A percentile compares a stretch with the other conserved stretches of the same genome.
Conservation (phyloP, 2,329 filamentous ascomycete species). For the Colletotrichum orchidophilum region DNA sequence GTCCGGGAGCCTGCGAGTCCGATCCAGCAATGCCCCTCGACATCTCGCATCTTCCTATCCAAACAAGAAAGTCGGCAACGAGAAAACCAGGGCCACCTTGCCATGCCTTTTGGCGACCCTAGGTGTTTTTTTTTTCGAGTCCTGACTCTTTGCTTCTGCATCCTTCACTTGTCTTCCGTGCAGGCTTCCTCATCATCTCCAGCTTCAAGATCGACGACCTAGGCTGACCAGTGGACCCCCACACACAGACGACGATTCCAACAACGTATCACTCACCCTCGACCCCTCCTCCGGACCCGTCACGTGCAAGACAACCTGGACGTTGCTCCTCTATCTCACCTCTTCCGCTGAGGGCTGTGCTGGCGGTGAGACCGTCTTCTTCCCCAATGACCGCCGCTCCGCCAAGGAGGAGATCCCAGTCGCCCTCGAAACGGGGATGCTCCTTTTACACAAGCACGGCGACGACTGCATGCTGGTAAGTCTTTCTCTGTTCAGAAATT, state of each 20-base stretch:
- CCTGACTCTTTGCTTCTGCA: slow-evolving; percentile 10
- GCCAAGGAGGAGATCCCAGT: slow-evolving; percentile 75
- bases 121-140: neutral
- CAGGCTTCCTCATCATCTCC: slow-evolving; percentile 19
- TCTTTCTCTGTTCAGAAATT: slow-evolving; percentile 31
- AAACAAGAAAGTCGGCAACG: slow-evolving; percentile 1
- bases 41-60: slow-evolving; percentile 7
- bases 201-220: slow-evolving; percentile 9
- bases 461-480: slow-evolving; percentile 82
- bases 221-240: slow-evolving; percentile 20
- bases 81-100: neutral
- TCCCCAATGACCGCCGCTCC: slow-evolving; percentile 71
- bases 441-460: slow-evolving; percentile 88
- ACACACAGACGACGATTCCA: slow-evolving; percentile 84
- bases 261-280: slow-evolving; percentile 60
- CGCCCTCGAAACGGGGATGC: slow-evolving; percentile 82
- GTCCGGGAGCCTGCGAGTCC: slow-evolving; percentile 16
- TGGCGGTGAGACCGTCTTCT: slow-evolving; percentile 93
- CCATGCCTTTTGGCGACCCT: neutral
- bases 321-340: slow-evolving; percentile 86
- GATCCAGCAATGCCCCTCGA: slow-evolving; percentile 18
- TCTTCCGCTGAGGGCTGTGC: slow-evolving; percentile 68
- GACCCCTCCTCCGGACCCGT: slow-evolving; percentile 45
- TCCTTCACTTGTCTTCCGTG: slow-evolving; percentile 26
- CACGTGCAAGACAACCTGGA: slow-evolving; percentile 84